A percentile compares a stretch with the other conserved stretches of the same genome.
phyloP scores from a whole-genome alignment of 352 stramenopile genomes.

The Phytophthora podocarpi region DNA sequence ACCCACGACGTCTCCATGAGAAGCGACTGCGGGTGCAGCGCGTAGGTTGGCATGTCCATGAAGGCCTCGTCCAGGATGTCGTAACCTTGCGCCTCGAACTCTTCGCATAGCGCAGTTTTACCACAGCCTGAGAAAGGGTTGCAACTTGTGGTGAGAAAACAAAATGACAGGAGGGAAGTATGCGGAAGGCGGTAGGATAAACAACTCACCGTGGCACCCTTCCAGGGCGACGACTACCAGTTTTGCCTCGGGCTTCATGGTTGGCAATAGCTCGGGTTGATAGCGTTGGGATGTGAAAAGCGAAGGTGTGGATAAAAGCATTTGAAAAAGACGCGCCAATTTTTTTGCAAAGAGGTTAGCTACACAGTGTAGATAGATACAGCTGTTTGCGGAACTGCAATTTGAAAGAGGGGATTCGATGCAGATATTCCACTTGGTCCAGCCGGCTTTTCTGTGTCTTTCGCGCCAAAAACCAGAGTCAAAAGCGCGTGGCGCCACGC shows the following conservation, averaged over 20 bases:
- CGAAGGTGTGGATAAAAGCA: too few species aligned
- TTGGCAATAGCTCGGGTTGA: background rate
- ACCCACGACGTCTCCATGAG: constrained; percentile 92
- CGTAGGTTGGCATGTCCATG: constrained; percentile 87
- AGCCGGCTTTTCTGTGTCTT: constrained; percentile 5
- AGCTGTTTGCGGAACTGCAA: constrained; percentile 2
- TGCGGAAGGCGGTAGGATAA: background rate
- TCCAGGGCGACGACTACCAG: constrained; percentile 87
- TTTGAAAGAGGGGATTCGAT: background rate
- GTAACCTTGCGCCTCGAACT: constrained; percentile 81
- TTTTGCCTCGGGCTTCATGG: constrained; percentile 55
- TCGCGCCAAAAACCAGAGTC: constrained; percentile 29
- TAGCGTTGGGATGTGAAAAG: constrained; percentile 13
- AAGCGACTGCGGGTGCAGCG: constrained; percentile 87
- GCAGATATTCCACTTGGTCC: constrained; percentile 10
- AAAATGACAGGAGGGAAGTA: constrained; percentile 1
- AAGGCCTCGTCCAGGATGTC: constrained; percentile 88
- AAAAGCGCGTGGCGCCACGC: constrained; percentile 13
- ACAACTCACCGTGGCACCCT: constrained; percentile 72
- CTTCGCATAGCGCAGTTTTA: constrained; percentile 80
- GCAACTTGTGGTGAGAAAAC: constrained; percentile 13
- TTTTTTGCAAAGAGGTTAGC: constrained; percentile 2
- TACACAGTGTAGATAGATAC: background rate
- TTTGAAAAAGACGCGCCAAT: constrained; percentile 31
- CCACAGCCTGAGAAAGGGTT: constrained; percentile 45